Percentiles rank a stretch among this genome's conserved stretches.
phyloP scores from a whole-genome alignment of 257 asterid genomes.

The Verbena officinalis region DNA sequence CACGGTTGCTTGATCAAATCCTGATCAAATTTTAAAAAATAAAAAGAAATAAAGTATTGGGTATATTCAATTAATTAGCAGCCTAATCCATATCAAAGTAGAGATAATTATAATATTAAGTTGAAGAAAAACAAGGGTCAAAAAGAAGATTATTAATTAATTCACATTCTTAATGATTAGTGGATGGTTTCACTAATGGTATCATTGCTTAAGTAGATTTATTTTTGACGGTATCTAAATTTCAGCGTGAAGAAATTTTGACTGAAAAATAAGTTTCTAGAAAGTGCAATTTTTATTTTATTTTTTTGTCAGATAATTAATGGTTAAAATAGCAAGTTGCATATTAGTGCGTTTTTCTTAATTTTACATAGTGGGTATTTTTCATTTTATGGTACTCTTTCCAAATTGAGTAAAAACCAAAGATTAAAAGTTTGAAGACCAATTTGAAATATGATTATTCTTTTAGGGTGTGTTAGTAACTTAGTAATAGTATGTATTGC shows the following conservation, averaged over 20 bases:
- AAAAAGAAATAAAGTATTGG: neutral
- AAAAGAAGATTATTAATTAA: conserved; percentile 11
- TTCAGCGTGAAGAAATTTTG: conserved; percentile 29
- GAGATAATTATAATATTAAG: conserved; percentile 14
- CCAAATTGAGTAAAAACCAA: too few species aligned
- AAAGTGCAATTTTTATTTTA: conserved; percentile 9
- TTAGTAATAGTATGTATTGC: too few species aligned
- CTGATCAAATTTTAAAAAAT: neutral
- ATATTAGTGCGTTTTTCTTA: conserved; percentile 10
- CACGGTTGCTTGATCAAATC: conserved; percentile 24
- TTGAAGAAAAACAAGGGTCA: conserved; percentile 22
- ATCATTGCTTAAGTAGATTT: conserved; percentile 38
- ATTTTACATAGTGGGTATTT: neutral
- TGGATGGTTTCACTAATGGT: conserved; percentile 30
- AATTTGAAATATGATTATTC: too few species aligned
- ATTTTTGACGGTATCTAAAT: neutral
- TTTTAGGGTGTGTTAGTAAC: too few species aligned
- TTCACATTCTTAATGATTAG: neutral
- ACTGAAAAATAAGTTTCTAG: conserved; percentile 29
- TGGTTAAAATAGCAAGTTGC: conserved; percentile 29
- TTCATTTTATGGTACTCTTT: neutral
- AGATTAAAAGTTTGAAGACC: too few species aligned
- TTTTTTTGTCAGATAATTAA: neutral
- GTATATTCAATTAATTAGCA: conserved; percentile 29
- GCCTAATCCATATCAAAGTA: conserved; percentile 10